A percentile compares a stretch with the other conserved stretches of the same genome.
These are phyloP conservation scores for Ceriops tagal DNA, from an alignment of 345 rosid species.

Conservation along the genomic window DNA sequence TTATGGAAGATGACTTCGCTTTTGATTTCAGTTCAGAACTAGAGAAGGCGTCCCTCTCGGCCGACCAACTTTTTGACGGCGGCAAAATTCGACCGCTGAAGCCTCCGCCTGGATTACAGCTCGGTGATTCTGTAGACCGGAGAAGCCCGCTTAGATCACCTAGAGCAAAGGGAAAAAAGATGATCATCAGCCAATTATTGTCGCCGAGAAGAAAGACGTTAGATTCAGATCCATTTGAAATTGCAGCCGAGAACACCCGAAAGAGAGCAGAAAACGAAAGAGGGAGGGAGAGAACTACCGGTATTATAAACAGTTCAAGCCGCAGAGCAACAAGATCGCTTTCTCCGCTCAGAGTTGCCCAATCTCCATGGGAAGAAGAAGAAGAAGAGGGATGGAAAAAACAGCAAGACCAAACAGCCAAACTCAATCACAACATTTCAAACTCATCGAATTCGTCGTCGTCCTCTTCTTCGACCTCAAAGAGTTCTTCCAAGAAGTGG, in stretches of 20 bases:
- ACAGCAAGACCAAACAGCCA: constrained; percentile 19
- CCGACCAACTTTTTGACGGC: constrained; percentile 29
- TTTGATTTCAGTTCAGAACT: constrained; percentile 25
- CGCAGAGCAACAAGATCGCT: constrained; percentile 60
- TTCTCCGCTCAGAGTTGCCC: constrained; percentile 71
- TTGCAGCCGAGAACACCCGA: too few relatives aligned
- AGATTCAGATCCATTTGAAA: constrained; percentile 32
- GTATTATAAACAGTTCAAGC: constrained; percentile 32
- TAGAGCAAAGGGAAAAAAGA: constrained; percentile 41
- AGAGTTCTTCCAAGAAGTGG: constrained; percentile 73
- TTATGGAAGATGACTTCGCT: constrained; percentile 21
- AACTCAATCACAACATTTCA: constrained; percentile 15
- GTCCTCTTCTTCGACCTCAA: constrained; percentile 22
- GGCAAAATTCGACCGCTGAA: constrained; percentile 22
- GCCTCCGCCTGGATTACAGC: constrained; percentile 42
- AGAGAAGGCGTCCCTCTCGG: constrained; percentile 19
- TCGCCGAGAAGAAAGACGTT: constrained; percentile 53
- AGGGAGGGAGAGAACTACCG: constrained; percentile 48
- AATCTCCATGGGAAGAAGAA: constrained; percentile 78
- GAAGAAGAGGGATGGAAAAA: constrained; percentile 20
- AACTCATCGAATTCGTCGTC: constrained; percentile 8
- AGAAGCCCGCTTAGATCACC: constrained; percentile 38
- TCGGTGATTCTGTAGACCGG: constrained; percentile 16
- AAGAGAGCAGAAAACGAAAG: constrained; percentile 36
- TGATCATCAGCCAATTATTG: constrained; percentile 47